Base-by-base conservation (phyloP, 2,329 filamentous ascomycete genomes). In the Metarhizium humberi region DNA sequence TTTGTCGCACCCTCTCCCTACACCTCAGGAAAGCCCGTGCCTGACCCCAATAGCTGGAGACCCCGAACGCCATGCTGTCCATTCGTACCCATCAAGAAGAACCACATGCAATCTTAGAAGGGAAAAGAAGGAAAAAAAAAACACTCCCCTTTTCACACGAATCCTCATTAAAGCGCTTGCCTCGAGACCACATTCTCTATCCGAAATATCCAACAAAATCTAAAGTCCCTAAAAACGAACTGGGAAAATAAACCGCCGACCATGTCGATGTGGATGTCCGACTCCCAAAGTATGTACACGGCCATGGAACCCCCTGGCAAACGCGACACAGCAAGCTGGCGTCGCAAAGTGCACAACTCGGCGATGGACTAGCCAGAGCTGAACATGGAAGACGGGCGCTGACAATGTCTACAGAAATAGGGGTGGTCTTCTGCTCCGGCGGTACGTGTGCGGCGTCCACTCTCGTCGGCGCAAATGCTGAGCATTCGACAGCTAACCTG, bases 381-480 rank as follows among this genome's bases (percentile, higher is more conserved):
- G 32, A 32, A 20, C 34, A 18, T 40, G 42, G 34, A 43, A 50
- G 36, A 42, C 2, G 16, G 34, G n/a, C 50, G 49, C 52, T 57
- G 40, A 55, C 53, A 38, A 40, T 56, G n/a, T 51, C 64, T 67
- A n/a, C 34, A 97, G 94, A 99, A 74, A 88, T 97, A 67, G 94
- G 94, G 64, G 92, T 96, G 60, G 90, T 92, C 70, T 99, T 99
- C 78, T 97, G 94, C 81, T 94, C 90, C 68, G 92, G 91, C 67
- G 92, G 92, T 96, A 86, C 64, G 88, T 87, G 72, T 64, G 62
- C 62, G 60, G 62, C 40, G 54, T 54, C 34, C 52, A 29, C 45
- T 34, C 57, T 54, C 56, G 58, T 55, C 50, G 62, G 60, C 61
- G 63, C 59, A 65, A 60, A n/a, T 13, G 11, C 20, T 30, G 42